Conservation (phyloP, 768 basidiomycete species). For the Saitozyma podzolica region DNA sequence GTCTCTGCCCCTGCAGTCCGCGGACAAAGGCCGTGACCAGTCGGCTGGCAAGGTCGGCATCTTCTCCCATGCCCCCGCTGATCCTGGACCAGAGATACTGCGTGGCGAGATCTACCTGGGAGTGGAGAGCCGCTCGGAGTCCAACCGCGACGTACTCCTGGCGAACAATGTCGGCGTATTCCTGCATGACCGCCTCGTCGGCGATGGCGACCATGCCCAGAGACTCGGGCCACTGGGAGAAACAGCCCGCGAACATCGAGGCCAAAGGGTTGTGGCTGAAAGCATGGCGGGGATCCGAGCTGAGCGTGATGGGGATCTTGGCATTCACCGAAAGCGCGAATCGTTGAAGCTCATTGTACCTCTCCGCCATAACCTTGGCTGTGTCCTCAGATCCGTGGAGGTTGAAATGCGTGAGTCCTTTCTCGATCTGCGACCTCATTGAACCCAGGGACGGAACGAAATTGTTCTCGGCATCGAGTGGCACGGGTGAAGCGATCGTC, state of each 20-base stretch:
- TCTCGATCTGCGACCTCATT: constrained; percentile 1
- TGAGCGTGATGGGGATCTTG: constrained; percentile 11
- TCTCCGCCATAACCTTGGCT: constrained; percentile 4
- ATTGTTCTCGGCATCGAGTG: constrained; percentile 3
- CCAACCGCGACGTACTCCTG: constrained; percentile 21
- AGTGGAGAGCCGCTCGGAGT: constrained; percentile 15
- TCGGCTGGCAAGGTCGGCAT: constrained; percentile 12
- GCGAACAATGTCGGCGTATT: constrained; percentile 17
- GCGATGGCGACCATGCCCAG: constrained; percentile 17
- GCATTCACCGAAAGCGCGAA: constrained; percentile 6
- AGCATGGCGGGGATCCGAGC: constrained; percentile 16
- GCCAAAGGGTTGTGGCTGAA: constrained; percentile 7
- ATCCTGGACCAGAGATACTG: constrained; percentile 15
- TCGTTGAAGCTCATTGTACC: constrained; percentile 5
- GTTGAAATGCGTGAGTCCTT: constrained; percentile 13
- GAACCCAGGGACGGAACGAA: constrained; percentile 6
- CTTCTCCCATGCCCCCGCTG: constrained; percentile 16
- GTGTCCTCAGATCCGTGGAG: constrained; percentile 6
- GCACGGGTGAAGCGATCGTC: constrained; percentile 1
- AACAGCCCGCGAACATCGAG: constrained; percentile 13
- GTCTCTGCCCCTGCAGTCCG: constrained; percentile 3
- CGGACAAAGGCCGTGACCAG: constrained; percentile 6
- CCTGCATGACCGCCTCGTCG: constrained; percentile 12
- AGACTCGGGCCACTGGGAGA: constrained; percentile 18
- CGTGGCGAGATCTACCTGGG: constrained; percentile 21